These are phyloP conservation scores for Passiflora organensis DNA, from an alignment of 345 rosid genomes.

Conservation along the genomic window DNA sequence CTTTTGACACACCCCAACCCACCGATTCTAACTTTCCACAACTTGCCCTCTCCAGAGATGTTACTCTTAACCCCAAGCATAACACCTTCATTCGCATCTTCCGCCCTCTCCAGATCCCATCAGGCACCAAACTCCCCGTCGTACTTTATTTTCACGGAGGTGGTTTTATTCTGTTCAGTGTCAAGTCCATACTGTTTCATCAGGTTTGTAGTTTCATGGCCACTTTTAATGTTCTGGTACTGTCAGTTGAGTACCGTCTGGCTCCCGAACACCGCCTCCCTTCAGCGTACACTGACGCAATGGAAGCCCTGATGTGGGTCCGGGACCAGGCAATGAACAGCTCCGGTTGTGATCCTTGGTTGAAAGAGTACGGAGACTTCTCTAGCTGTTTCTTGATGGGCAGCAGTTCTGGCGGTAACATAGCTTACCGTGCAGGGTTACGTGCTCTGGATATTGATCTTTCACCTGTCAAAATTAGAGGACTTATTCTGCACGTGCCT, in stretches of 20 bases:
- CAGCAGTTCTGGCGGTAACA: slow-evolving; percentile 65
- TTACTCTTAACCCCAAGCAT: slow-evolving; percentile 44
- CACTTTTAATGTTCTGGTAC: slow-evolving; percentile 41
- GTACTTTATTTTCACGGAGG: slow-evolving; percentile 74
- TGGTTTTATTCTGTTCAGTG: slow-evolving; percentile 54
- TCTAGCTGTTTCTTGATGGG: slow-evolving; percentile 62
- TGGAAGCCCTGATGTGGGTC: slow-evolving; percentile 65
- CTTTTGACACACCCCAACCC: slow-evolving; percentile 18
- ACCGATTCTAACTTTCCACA: slow-evolving; percentile 19
- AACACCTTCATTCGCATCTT: slow-evolving; percentile 55
- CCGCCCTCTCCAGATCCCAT: slow-evolving; percentile 43
- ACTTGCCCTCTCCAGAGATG: slow-evolving; percentile 43
- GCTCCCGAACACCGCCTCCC: slow-evolving; percentile 94
- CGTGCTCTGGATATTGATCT: slow-evolving; percentile 42
- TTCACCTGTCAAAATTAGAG: slow-evolving; percentile 48
- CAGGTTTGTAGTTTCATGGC: slow-evolving; percentile 45
- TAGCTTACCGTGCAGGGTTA: slow-evolving; percentile 57
- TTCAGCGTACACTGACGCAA: slow-evolving; percentile 75
- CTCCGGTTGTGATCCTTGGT: slow-evolving; percentile 55
- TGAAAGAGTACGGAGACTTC: slow-evolving; percentile 53
- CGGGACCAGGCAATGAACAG: slow-evolving; percentile 44
- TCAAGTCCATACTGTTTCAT: slow-evolving; percentile 44
- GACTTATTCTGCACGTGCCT: slow-evolving; percentile 61
- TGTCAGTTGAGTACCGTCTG: slow-evolving; percentile 78
- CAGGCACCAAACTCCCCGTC: slow-evolving; percentile 52